Conservation (phyloP, 2,329 filamentous ascomycete species). For the Fusarium sp. region DNA sequence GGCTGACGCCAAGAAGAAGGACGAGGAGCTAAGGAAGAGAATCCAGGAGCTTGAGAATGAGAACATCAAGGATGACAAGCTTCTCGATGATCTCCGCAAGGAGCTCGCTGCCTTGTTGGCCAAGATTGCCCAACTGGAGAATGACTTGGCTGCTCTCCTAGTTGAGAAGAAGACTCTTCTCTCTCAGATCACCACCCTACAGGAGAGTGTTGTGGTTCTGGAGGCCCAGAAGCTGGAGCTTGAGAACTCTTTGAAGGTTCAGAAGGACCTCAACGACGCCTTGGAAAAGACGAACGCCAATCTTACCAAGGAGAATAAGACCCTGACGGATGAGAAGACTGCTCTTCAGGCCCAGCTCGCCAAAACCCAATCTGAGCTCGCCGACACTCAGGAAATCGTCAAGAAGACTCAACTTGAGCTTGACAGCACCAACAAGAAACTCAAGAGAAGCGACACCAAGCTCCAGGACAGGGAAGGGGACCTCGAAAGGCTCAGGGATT, state of each 20-base stretch:
- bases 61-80: background rate
- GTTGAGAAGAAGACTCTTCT: background rate
- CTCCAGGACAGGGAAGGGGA: background rate
- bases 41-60: background rate
- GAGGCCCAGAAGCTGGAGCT: background rate
- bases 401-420: background rate
- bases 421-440: background rate
- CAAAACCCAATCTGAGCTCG: background rate
- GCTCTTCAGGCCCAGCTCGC: background rate
- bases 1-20: background rate
- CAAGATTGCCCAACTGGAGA: background rate
- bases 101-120: background rate
- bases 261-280: background rate
- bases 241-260: background rate
- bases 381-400: background rate
- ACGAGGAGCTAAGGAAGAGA: background rate
- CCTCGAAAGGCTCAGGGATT: background rate
- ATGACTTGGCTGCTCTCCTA: background rate
- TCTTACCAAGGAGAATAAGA: background rate
- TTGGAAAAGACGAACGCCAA: background rate
- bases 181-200: background rate
- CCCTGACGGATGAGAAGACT: background rate
- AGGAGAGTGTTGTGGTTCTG: background rate
- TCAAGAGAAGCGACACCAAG: background rate
- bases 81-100: background rate